These are phyloP conservation scores for Sextonia rubra DNA, from an alignment of 164 flowering plant genomes.

Conservation along the genomic window DNA sequence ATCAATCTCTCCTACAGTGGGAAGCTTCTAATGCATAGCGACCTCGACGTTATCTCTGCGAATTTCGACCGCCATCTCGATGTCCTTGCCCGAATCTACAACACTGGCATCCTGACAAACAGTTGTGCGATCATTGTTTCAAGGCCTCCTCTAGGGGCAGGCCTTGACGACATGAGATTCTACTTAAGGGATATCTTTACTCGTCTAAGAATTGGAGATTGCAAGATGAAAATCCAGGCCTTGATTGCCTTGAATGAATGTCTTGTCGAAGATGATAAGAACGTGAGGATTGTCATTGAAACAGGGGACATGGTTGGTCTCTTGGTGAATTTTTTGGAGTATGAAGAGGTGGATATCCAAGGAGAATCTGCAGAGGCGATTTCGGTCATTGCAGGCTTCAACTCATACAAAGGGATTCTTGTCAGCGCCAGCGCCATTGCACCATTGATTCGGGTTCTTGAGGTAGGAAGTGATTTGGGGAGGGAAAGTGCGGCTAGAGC, in stretches of 20 bases:
- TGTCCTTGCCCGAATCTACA: slow-evolving; percentile 46
- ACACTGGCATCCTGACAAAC: slow-evolving; percentile 41
- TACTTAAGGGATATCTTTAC: slow-evolving; percentile 62
- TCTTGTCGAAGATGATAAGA: slow-evolving; percentile 58
- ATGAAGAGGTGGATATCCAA: slow-evolving; percentile 40
- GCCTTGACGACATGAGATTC: slow-evolving; percentile 67
- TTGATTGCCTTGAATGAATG: slow-evolving; percentile 37
- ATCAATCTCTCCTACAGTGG: slow-evolving; percentile 67
- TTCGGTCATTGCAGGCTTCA: slow-evolving; percentile 45
- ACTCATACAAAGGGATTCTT: slow-evolving; percentile 32
- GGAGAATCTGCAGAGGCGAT: slow-evolving; percentile 47
- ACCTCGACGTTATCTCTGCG: slow-evolving; percentile 53
- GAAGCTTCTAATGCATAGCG: slow-evolving; percentile 95
- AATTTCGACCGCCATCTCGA: slow-evolving; percentile 50
- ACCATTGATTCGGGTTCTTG: slow-evolving; percentile 65
- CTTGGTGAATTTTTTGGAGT: slow-evolving; percentile 51
- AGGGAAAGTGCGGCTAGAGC: slow-evolving; percentile 25
- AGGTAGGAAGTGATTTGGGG: slow-evolving; percentile 29
- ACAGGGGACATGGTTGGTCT: slow-evolving; percentile 34
- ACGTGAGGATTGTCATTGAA: slow-evolving; percentile 50
- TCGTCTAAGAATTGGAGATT: slow-evolving; percentile 69
- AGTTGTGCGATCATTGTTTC: slow-evolving; percentile 64
- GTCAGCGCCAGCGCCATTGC: slow-evolving; percentile 53
- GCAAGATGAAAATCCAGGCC: slow-evolving; percentile 63
- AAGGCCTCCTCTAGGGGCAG: slow-evolving; percentile 52